A percentile compares a stretch with the other conserved stretches of the same genome.
Conservation (phyloP, 192 early-diverging fungal genomes). For the Thoreauomyces humboldtii region DNA sequence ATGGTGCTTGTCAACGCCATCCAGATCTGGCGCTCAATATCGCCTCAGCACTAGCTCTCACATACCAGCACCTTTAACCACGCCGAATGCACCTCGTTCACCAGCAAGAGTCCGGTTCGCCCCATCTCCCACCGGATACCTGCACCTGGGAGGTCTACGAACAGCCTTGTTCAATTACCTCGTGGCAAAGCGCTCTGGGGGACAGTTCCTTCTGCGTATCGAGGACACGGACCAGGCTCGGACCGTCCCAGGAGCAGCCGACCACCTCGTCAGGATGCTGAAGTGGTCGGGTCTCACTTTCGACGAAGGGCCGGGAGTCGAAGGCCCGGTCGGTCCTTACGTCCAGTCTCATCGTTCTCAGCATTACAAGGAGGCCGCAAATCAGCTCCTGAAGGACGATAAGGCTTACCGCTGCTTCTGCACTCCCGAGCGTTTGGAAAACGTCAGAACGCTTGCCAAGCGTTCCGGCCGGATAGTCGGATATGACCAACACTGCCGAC, state of each 20-base stretch:
- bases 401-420: slow-evolving; percentile 92
- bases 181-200: slow-evolving; percentile 69
- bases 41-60: too few relatives aligned
- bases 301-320: slow-evolving; percentile 69
- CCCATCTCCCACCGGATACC: slow-evolving; percentile 87
- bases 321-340: slow-evolving; percentile 59
- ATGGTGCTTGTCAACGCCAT: too few relatives aligned
- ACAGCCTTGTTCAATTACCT: slow-evolving; percentile 92
- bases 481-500: slow-evolving; percentile 81
- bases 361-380: slow-evolving; percentile 67
- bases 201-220: slow-evolving; percentile 81
- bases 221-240: slow-evolving; percentile 90
- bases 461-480: slow-evolving; percentile 55
- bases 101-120: slow-evolving; percentile 79
- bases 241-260: slow-evolving; percentile 69
- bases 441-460: slow-evolving; percentile 52
- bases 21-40: too few relatives aligned
- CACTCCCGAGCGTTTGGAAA: slow-evolving; percentile 61
- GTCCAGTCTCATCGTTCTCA: slow-evolving; percentile 76
- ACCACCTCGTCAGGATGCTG: slow-evolving; percentile 48
- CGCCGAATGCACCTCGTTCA: too few relatives aligned
- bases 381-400: slow-evolving; percentile 63
- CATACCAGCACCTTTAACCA: too few relatives aligned
- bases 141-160: slow-evolving; percentile 90
- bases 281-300: slow-evolving; percentile 73